These are phyloP conservation scores for Penicillium hordei DNA, from an alignment of 2,329 filamentous ascomycete species.

Conservation along the genomic window DNA sequence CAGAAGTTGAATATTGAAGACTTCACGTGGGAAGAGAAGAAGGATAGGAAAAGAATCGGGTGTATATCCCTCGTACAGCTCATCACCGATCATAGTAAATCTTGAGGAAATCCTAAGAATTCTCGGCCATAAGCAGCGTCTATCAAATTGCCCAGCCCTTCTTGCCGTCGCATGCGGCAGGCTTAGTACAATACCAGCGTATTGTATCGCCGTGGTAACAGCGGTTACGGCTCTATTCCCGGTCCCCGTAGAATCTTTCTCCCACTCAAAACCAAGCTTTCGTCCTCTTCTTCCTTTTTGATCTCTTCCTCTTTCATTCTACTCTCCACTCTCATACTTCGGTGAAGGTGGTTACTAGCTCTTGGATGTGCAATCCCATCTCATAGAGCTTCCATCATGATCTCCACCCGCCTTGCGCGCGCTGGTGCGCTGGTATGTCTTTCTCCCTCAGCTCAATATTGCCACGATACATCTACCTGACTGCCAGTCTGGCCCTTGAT, in stretches of 20 bases:
- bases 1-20: background rate
- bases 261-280: conserved; percentile 43
- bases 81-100: background rate
- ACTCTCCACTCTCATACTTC: conserved; percentile 35
- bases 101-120: background rate
- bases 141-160: conserved; percentile 18
- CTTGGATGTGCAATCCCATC: conserved; percentile 42
- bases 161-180: conserved; percentile 35
- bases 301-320: conserved; percentile 38
- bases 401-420: conserved; percentile 49
- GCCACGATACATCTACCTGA: background rate
- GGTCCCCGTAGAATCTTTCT: conserved; percentile 39
- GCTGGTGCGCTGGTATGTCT: conserved; percentile 49
- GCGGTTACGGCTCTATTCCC: conserved; percentile 40
- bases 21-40: background rate
- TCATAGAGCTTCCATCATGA: conserved; percentile 48
- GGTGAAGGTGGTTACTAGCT: conserved; percentile 39
- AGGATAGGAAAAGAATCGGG: background rate
- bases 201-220: conserved; percentile 35
- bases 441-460: conserved; percentile 2
- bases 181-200: conserved; percentile 25
- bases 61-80: no score
- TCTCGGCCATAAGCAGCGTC: background rate
- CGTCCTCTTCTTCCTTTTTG: conserved; percentile 39
- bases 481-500: background rate